A percentile compares a stretch with the other conserved stretches of the same genome.
Conservation (phyloP, 2,329 filamentous ascomycete species). For the Calonectria pauciramosa region DNA sequence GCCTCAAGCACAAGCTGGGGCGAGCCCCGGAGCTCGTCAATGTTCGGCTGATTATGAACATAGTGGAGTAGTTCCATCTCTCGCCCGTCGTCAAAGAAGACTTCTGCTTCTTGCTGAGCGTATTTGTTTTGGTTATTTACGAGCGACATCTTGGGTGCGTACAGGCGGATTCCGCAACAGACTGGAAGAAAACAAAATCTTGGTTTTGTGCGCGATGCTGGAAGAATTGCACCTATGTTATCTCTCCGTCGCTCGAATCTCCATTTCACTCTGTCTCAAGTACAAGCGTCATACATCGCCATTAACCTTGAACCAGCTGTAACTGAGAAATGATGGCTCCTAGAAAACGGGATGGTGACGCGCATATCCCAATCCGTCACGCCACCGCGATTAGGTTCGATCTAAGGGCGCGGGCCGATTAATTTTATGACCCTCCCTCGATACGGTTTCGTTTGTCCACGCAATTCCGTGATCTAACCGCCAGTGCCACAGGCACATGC, state of each 20-base stretch:
- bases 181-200: neutral
- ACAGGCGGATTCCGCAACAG: too few relatives aligned
- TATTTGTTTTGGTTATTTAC: constrained; percentile 55
- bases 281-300: neutral
- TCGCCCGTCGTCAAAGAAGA: constrained; percentile 76
- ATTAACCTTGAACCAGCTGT: neutral
- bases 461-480: neutral
- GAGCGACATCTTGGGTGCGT: constrained; percentile 45
- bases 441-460: neutral
- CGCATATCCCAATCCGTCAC: neutral
- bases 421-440: neutral
- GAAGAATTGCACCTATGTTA: neutral
- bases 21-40: constrained; percentile 74
- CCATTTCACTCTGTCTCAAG: too few relatives aligned
- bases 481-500: neutral
- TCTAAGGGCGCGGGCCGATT: neutral
- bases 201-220: neutral
- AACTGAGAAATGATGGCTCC: neutral
- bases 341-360: neutral
- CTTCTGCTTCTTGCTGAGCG: constrained; percentile 54
- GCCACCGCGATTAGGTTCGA: neutral
- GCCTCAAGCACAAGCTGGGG: constrained; percentile 74
- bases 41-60: constrained; percentile 72
- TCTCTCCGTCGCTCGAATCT: too few relatives aligned
- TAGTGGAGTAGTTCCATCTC: constrained; percentile 81